A percentile compares a stretch with the other conserved stretches of the same genome.
Conservation (phyloP, 208 protist genomes). For the Leishmania tropica region DNA sequence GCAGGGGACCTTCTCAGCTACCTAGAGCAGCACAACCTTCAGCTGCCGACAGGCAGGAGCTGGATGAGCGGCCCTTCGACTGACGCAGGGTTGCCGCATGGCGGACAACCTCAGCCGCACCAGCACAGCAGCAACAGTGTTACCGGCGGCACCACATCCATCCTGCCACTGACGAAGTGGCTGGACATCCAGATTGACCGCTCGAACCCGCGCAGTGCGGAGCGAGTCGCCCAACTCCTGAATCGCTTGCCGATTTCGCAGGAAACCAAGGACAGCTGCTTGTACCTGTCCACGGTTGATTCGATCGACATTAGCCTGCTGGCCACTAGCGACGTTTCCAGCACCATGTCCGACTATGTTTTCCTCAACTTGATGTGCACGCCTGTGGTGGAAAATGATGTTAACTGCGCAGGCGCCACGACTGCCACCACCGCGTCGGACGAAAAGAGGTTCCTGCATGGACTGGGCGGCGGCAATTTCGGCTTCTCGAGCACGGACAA, state of each 20-base stretch:
- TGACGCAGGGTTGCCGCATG: background rate
- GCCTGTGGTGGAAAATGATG: conserved; percentile 32
- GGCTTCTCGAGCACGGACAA: background rate
- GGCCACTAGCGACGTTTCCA: conserved; percentile 14
- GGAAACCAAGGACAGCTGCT: conserved; percentile 64
- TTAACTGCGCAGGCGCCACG: background rate
- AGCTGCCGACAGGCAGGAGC: conserved; percentile 33
- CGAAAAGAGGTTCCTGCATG: background rate
- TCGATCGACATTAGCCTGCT: conserved; percentile 33
- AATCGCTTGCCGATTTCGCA: conserved; percentile 61
- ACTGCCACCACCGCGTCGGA: background rate
- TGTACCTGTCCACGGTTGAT: conserved; percentile 69
- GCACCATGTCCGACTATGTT: conserved; percentile 59
- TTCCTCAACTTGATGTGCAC: conserved; percentile 82
- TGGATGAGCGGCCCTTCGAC: background rate
- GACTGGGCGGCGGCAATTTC: background rate
- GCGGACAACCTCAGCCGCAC: background rate
- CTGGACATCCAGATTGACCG: conserved; percentile 78
- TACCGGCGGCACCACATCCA: background rate
- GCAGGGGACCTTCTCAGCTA: conserved; percentile 52
- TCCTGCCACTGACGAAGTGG: conserved; percentile 62
- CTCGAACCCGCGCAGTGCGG: conserved; percentile 24
- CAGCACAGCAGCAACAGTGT: background rate
- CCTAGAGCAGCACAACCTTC: conserved; percentile 34
- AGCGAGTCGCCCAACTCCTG: conserved; percentile 53